Percentiles rank a stretch among this genome's conserved stretches.
Conservation (phyloP, 2,329 filamentous ascomycete species). For the Ophidiomyces ophidiicola region DNA sequence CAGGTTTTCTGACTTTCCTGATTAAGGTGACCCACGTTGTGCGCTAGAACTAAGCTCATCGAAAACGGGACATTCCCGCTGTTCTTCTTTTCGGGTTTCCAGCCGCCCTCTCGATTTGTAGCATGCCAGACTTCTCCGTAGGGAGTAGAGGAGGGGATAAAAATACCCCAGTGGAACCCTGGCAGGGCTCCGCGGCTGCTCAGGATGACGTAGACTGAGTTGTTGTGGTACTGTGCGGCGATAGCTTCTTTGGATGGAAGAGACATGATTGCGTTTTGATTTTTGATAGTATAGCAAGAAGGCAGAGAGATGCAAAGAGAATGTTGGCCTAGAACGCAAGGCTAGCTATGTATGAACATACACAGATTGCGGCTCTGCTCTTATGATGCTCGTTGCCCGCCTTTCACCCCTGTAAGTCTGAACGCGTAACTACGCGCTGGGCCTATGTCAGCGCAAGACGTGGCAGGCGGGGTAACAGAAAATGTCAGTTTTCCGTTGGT, state of each 20-base stretch:
- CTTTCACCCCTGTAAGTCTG: too few species aligned
- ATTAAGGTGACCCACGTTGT: slow-evolving; percentile 9
- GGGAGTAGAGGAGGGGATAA: slow-evolving; percentile 8
- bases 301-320: too few species aligned
- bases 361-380: too few species aligned
- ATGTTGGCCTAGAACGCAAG: too few species aligned
- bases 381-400: too few species aligned
- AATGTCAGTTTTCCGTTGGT: too few species aligned
- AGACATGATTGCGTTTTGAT: too few species aligned
- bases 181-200: slow-evolving; percentile 9
- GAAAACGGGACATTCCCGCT: slow-evolving; percentile 7
- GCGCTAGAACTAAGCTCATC: slow-evolving; percentile 8
- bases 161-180: slow-evolving; percentile 11
- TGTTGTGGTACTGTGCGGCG: slow-evolving; percentile 10
- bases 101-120: slow-evolving; percentile 11
- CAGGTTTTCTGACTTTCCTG: neutral
- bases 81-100: slow-evolving; percentile 9
- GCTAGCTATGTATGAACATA: too few species aligned
- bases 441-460: too few species aligned
- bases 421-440: too few species aligned
- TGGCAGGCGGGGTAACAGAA: too few species aligned
- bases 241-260: slow-evolving; percentile 1
- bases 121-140: slow-evolving; percentile 7
- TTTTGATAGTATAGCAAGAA: too few species aligned
- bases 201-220: slow-evolving; percentile 12